Conservation (phyloP, 2,329 filamentous ascomycete species). For the Dothistroma septosporum region DNA sequence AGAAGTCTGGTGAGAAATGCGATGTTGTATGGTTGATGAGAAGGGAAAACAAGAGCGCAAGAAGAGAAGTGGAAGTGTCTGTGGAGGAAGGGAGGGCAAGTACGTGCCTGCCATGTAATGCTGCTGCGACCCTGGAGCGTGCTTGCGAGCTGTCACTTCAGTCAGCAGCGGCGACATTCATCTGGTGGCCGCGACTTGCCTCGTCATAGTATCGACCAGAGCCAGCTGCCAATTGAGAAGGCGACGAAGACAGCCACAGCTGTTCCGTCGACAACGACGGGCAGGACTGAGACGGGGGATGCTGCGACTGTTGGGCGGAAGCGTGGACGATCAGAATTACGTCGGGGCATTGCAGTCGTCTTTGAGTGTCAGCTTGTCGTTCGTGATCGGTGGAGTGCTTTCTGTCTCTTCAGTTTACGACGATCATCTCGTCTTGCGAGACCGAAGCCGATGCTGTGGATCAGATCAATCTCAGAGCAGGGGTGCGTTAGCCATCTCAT, state of each 20-base stretch:
- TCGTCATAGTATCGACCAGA: neutral
- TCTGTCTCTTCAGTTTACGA: neutral
- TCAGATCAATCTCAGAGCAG: neutral
- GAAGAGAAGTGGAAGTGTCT: neutral
- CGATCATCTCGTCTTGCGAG: neutral
- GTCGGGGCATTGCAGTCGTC: neutral
- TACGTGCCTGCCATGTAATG: constrained; percentile 2
- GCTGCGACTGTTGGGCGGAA: neutral
- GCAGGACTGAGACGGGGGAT: neutral
- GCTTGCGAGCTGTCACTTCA: constrained; percentile 1
- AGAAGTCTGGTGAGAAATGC: constrained; percentile 23
- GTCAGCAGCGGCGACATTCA: neutral
- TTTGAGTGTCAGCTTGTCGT: neutral
- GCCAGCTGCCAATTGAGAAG: neutral
- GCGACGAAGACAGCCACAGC: neutral
- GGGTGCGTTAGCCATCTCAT: neutral
- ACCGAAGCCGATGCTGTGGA: neutral
- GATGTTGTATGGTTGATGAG: constrained; percentile 15
- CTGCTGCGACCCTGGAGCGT: neutral
- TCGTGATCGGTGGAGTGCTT: neutral
- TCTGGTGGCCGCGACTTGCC: neutral
- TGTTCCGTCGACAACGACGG: neutral
- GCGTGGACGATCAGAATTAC: neutral
- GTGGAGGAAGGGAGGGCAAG: constrained; percentile 2
- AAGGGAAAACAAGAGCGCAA: constrained; percentile 11